phyloP scores from a whole-genome alignment of 352 stramenopile genomes.

The Phytophthora colocasiae region DNA sequence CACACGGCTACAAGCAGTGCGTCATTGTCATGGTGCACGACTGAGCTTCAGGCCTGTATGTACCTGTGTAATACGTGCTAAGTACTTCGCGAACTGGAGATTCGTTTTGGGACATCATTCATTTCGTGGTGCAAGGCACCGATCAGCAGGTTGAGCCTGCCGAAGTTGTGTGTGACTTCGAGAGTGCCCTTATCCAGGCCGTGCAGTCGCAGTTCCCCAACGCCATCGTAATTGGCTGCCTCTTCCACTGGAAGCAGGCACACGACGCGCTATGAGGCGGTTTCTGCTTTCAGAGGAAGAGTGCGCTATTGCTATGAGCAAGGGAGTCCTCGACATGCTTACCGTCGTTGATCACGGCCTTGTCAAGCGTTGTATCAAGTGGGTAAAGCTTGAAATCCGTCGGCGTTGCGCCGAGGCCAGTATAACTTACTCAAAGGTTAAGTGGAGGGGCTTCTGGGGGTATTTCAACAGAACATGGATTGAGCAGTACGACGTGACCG shows the following conservation, averaged over 20 bases:
- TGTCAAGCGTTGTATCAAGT: slow-evolving; percentile 5
- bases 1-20: background rate
- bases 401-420: background rate
- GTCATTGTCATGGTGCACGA: slow-evolving; percentile 6
- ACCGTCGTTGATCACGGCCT: slow-evolving; percentile 3
- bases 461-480: background rate
- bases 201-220: background rate
- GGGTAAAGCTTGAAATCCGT: slow-evolving; percentile 3
- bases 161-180: too few relatives aligned
- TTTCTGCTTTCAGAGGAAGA: background rate
- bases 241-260: background rate
- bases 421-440: background rate
- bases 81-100: background rate
- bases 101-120: background rate
- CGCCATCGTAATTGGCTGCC: background rate
- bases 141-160: too few relatives aligned
- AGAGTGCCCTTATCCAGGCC: too few relatives aligned
- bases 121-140: background rate
- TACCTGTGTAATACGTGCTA: background rate
- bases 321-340: slow-evolving; percentile 4
- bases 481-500: background rate
- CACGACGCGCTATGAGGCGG: background rate
- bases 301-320: background rate
- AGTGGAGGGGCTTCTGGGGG: background rate
- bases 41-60: slow-evolving; percentile 12